A percentile compares a stretch with the other conserved stretches of the same genome.
Conservation (phyloP, 306 rosid genomes). For the Hippophae rhamnoides region DNA sequence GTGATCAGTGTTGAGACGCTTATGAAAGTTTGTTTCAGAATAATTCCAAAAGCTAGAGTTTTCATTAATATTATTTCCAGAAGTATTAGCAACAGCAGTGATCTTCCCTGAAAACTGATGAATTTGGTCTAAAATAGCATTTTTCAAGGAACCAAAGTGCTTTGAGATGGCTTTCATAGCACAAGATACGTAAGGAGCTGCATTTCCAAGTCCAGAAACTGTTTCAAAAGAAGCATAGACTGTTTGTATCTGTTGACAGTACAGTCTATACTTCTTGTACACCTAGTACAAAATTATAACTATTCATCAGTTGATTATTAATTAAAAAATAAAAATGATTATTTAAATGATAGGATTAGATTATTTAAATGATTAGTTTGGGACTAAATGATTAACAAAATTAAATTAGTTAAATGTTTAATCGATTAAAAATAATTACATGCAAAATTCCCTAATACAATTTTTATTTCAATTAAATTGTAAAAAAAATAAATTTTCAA, state of each 20-base stretch:
- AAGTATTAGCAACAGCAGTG: not conserved
- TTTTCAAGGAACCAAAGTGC: slow-evolving; percentile 25
- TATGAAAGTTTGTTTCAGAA: not conserved
- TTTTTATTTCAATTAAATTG: too few species aligned
- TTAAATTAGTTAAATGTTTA: too few species aligned
- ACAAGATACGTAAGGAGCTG: slow-evolving; percentile 18
- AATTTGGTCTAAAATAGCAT: slow-evolving; percentile 22
- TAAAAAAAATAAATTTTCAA: not conserved
- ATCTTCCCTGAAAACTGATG: not conserved
- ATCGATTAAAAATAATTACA: too few species aligned
- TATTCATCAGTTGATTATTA: too few species aligned
- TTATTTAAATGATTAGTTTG: too few species aligned
- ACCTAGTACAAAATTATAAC: slow-evolving; percentile 3
- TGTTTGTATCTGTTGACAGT: slow-evolving; percentile 25
- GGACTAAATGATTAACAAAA: too few species aligned
- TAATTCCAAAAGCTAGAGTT: not conserved
- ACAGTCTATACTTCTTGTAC: slow-evolving; percentile 15
- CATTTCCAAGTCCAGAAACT: slow-evolving; percentile 22
- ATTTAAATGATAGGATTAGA: too few species aligned
- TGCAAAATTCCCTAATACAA: too few species aligned
- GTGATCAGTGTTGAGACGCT: slow-evolving; percentile 1
- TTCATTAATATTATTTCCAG: not conserved
- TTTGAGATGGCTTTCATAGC: slow-evolving; percentile 21
- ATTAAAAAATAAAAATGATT: too few species aligned
- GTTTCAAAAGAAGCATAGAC: slow-evolving; percentile 19